Percentiles rank a stretch among this genome's conserved stretches.
Conservation (phyloP, 2,329 filamentous ascomycete genomes). For the Penicillium hesseltinei region DNA sequence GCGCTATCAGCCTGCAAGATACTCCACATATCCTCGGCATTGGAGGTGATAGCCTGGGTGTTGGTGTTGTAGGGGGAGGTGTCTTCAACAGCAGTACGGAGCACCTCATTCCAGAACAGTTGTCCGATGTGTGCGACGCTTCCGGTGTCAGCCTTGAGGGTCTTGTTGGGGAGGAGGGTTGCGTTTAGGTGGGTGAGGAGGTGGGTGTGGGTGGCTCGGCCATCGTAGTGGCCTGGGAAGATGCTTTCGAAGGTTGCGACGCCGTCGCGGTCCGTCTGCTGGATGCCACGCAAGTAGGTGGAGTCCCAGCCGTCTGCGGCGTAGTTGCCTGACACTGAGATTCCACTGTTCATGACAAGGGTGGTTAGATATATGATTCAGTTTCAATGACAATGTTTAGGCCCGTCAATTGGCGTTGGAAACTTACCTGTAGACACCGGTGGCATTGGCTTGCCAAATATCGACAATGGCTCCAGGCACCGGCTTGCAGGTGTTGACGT, state of each 20-base stretch:
- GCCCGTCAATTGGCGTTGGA: neutral
- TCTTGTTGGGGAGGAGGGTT: slow-evolving; percentile 44
- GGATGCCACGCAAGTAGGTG: slow-evolving; percentile 52
- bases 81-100: slow-evolving; percentile 45
- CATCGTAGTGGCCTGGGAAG: slow-evolving; percentile 49
- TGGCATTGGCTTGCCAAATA: slow-evolving; percentile 51
- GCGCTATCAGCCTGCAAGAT: slow-evolving; percentile 43
- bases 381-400: neutral
- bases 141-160: slow-evolving; percentile 43
- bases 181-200: slow-evolving; percentile 46
- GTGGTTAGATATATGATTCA: neutral
- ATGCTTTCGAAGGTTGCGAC: slow-evolving; percentile 51
- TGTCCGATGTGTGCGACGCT: slow-evolving; percentile 51
- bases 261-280: slow-evolving; percentile 48
- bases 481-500: slow-evolving; percentile 47
- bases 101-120: slow-evolving; percentile 51
- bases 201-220: slow-evolving; percentile 52
- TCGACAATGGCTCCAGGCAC: slow-evolving; percentile 42
- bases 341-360: slow-evolving; percentile 18
- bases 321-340: slow-evolving; percentile 29
- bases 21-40: slow-evolving; percentile 45
- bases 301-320: slow-evolving; percentile 34
- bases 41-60: slow-evolving; percentile 37
- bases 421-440: slow-evolving; percentile 45
- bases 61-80: slow-evolving; percentile 40